Evolutionary conservation across 805 yeast species (phyloP).

Genomic region (Lachancea sp.): DNA sequence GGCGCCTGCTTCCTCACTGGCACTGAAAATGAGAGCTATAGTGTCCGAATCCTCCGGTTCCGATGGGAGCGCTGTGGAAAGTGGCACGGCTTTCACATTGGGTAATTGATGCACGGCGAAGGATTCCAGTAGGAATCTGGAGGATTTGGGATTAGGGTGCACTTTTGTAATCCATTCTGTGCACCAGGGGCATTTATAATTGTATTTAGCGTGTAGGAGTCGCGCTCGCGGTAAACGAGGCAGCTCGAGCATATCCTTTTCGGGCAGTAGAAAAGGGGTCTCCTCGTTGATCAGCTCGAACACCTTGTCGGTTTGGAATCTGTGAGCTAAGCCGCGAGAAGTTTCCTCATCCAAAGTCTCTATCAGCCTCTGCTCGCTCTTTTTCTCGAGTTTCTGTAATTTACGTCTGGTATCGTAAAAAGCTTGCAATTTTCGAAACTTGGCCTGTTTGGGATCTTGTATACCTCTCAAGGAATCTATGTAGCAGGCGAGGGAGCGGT

Average conservation of each 20-base stretch:
- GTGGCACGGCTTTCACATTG: background rate
- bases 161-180: background rate
- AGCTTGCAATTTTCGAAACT: slow-evolving; percentile 4
- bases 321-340: background rate
- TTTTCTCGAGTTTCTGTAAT: background rate
- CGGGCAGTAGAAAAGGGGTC: background rate
- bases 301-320: background rate
- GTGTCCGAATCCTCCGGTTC: background rate
- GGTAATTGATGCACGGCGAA: slow-evolving; percentile 4
- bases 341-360: background rate
- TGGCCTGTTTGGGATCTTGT: background rate
- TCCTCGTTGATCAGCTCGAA: slow-evolving; percentile 7
- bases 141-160: slow-evolving; percentile 5
- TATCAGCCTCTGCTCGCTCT: background rate
- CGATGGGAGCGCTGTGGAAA: background rate
- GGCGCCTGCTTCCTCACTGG: background rate
- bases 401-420: slow-evolving; percentile 4
- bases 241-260: background rate
- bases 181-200: slow-evolving; percentile 6
- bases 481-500: slow-evolving; percentile 7
- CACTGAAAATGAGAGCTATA: slow-evolving; percentile 4
- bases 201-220: background rate
- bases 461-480: background rate
- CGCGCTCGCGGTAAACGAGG: background rate
- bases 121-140: slow-evolving; percentile 1